These are phyloP conservation scores for Apiotrichum siamense DNA, from an alignment of 1,284 basidiomycete species.

Conservation along the genomic window DNA sequence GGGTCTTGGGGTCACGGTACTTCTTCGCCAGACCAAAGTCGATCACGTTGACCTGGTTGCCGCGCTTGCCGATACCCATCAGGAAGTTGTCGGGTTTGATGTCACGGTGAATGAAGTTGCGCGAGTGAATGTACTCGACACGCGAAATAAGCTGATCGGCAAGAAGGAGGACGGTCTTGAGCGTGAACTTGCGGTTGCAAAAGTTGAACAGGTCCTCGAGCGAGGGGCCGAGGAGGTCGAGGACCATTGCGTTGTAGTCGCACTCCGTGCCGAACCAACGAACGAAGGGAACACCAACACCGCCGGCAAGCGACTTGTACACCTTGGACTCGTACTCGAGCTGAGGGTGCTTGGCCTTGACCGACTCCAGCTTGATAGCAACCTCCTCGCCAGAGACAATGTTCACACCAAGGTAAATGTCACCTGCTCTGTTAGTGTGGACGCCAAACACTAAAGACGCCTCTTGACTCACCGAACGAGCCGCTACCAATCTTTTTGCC, in stretches of 20 bases:
- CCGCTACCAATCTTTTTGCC: conserved; percentile 99
- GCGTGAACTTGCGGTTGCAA: conserved; percentile 95
- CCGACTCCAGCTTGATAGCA: conserved; percentile 98
- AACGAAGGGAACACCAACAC: conserved; percentile 96
- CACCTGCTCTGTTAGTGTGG: no score
- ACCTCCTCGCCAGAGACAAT: conserved; percentile 99
- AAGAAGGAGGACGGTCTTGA: conserved; percentile 94
- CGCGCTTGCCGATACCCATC: conserved; percentile 98
- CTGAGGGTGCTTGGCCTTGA: conserved; percentile 99
- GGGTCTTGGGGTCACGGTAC: conserved; percentile 98
- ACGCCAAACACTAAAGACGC: no score
- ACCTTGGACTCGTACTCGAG: conserved; percentile 98
- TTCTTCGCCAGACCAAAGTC: conserved; percentile 99
- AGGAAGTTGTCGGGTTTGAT: conserved; percentile 99
- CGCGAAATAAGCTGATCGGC: conserved; percentile 98
- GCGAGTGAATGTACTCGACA: conserved; percentile 98
- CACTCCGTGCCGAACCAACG: conserved; percentile 99
- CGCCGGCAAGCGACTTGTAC: conserved; percentile 94
- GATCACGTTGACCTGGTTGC: conserved; percentile 99
- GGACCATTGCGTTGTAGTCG: conserved; percentile 99
- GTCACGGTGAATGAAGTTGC: conserved; percentile 99
- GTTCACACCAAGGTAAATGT: conserved; percentile 99
- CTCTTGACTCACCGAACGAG: conserved; percentile 92
- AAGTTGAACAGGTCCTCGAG: conserved; percentile 99
- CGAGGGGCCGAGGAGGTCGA: conserved; percentile 94